Base-by-base conservation (phyloP, 2,329 filamentous ascomycete species). In the Sordariomycetes sp. region DNA sequence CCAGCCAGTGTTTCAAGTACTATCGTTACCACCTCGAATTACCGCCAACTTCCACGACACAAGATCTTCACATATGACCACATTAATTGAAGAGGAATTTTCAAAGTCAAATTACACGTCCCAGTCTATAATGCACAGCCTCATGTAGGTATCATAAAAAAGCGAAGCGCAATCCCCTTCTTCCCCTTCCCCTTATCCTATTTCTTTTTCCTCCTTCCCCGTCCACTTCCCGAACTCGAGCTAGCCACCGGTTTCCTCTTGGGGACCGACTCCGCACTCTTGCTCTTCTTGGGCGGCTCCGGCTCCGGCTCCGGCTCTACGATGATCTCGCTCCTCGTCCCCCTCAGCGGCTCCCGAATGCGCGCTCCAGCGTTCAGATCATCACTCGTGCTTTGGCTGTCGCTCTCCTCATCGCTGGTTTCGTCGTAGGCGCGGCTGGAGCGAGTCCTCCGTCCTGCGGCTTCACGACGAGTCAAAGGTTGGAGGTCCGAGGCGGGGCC, bases 201-300 rank as follows among this genome's bases (percentile, higher is more conserved):
- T 51, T 46, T 27, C 33, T 51, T 56, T 44, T 52, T 63, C 47
- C 54, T 56, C 43, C 48, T 52, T 34, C 43, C 39, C 21, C 36
- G 28, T 18, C 27, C 29, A 5, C 46, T 46, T 28, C 25, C 25
- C 17, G 25, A 28, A 28, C 25, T 28, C 17, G 25, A 28, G 11
- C 46, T 46, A 16, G 44, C 47, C 19, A 50, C 49, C 6, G 52
- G 43, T 37, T 63, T 67, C 42, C 58, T 54, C 47, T 66, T 66
- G n/a, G 49, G 42, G 14, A 60, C 53, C 18, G 7, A 14, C 15
- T 29, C 18, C 26, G 61, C 56, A 38, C 59, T 54, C 39, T 57
- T 49, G 42, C 60, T 64, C 53, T 64, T 68, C 46, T 55, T 59
- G 14, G 39, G 41, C 45, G 52, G 42, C 45, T 57, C 36, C 17